Base-by-base conservation (phyloP, 2,329 filamentous ascomycete species). In the Colletotrichum chrysophilum region DNA sequence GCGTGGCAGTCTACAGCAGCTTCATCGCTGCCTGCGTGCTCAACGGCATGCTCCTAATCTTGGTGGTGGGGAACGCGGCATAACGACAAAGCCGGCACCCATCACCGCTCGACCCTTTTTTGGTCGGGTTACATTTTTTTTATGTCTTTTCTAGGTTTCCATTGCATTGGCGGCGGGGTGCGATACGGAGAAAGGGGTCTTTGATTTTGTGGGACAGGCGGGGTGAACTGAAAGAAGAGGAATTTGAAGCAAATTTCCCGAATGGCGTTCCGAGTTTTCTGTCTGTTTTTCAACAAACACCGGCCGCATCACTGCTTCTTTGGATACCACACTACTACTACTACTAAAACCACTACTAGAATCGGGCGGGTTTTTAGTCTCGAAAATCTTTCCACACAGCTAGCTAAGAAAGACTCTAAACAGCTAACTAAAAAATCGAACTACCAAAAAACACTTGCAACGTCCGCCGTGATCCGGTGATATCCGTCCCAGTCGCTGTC, bases 41-140 rank as follows among this genome's bases (percentile, higher is more conserved):
- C 48, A 87, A 87, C 77, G 86, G 84, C 69, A 87, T 88, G 84
- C 78, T 88, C 52, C 78, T 88, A 28, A 80, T 88, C 34, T 78
- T 88, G 21, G 84, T 87, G 26, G 81, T 87, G 56, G 85, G 83
- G 43, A 86, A 85, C 71, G 77, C 80, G 12, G 82, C 84, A 5
- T 87, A 78, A 83, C 13, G 28, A 10, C 28, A 43, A 7, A 30
- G 34, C 38, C 24, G 38, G 21, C 21, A 28, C n/a, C 18, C 62
- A 66, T 16, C 26, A 66, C 16, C 72, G n/a, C 56, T 56, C 56
- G 34, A 18, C 21, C 24, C 55, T 61, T 56, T 4, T 62, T 55
- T 65, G 16, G 21, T 14, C 64, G 43, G 65, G 34, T 30, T 21
- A 55, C 38, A 21, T 65, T 61, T 66, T 24, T 66, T 66, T 24